These are phyloP conservation scores for Zymoseptoria tritici DNA, from an alignment of 2,329 filamentous ascomycete species.

Conservation along the genomic window DNA sequence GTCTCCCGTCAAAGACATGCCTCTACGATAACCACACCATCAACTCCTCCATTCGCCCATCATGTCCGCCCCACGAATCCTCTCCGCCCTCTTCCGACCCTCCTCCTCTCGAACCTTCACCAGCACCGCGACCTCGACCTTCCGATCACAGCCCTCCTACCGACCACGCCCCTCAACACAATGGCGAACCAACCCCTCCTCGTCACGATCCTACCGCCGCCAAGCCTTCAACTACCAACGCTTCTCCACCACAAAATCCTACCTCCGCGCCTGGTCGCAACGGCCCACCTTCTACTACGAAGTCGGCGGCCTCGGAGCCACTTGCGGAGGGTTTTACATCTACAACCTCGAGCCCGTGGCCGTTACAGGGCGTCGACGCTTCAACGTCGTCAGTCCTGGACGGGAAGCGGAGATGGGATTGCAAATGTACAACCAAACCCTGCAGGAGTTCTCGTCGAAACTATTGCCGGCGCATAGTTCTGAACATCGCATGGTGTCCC, in stretches of 20 bases:
- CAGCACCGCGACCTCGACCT: neutral
- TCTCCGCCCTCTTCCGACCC: neutral
- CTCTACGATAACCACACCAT: neutral
- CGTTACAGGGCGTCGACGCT: slow-evolving; percentile 61
- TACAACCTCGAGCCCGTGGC: slow-evolving; percentile 66
- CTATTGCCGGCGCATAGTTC: slow-evolving; percentile 56
- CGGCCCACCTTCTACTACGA: slow-evolving; percentile 43
- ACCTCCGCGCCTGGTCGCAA: slow-evolving; percentile 33
- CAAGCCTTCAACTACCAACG: slow-evolving; percentile 28
- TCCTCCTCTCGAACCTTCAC: neutral
- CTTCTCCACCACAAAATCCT: slow-evolving; percentile 19
- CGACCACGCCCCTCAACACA: neutral
- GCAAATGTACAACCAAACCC: slow-evolving; percentile 50
- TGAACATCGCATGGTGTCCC: slow-evolving; percentile 49
- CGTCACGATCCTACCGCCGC: slow-evolving; percentile 13
- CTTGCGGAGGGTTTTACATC: slow-evolving; percentile 53
- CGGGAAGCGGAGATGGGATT: slow-evolving; percentile 49
- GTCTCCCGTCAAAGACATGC: neutral
- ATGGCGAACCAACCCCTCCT: slow-evolving; percentile 5
- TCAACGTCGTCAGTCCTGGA: slow-evolving; percentile 59
- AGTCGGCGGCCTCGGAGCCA: slow-evolving; percentile 35
- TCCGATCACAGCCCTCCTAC: neutral
- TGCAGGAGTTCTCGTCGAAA: slow-evolving; percentile 46
- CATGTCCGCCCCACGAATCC: neutral
- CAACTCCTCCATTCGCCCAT: neutral